Evolutionary conservation across 139 green algal genomes (phyloP).

Genomic region (Marvania coccoides): DNA sequence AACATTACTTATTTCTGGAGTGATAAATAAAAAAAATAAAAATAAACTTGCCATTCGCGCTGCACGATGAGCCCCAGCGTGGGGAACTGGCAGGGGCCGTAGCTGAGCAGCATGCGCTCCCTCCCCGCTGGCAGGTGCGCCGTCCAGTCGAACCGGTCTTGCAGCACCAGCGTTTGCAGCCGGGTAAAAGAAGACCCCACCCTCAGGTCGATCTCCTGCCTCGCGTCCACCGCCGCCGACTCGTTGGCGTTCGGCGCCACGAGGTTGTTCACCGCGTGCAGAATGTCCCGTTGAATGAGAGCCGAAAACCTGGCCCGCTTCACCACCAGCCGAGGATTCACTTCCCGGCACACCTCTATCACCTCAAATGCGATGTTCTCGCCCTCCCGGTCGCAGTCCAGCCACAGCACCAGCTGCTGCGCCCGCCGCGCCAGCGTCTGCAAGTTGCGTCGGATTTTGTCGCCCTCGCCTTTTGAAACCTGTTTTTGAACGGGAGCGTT

Average conservation of each 20-base stretch:
- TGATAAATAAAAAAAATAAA: background rate
- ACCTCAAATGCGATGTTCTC: slow-evolving; percentile 99
- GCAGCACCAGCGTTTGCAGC: slow-evolving; percentile 90
- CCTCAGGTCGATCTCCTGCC: slow-evolving; percentile 93
- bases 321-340: slow-evolving; percentile 61
- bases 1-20: background rate
- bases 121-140: slow-evolving; percentile 2
- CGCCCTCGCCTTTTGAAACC: slow-evolving; percentile 55
- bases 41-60: slow-evolving; percentile 67
- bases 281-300: slow-evolving; percentile 61
- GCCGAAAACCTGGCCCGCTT: slow-evolving; percentile 87
- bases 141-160: slow-evolving; percentile 74
- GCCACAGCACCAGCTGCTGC: slow-evolving; percentile 90
- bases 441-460: slow-evolving; percentile 63
- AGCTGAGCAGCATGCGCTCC: slow-evolving; percentile 62
- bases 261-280: slow-evolving; percentile 48
- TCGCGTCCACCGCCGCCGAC: slow-evolving; percentile 81
- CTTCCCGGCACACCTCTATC: slow-evolving; percentile 63
- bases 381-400: slow-evolving; percentile 97
- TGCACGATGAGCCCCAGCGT: slow-evolving; percentile 96
- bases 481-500: slow-evolving; percentile 44
- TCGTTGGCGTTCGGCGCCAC: slow-evolving; percentile 66
- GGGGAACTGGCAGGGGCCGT: slow-evolving; percentile 96
- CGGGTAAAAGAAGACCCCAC: slow-evolving; percentile 93
- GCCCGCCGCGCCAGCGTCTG: slow-evolving; percentile 50